Evolutionary conservation across 257 asterid species (phyloP).

Genomic region (Ilex asprella): DNA sequence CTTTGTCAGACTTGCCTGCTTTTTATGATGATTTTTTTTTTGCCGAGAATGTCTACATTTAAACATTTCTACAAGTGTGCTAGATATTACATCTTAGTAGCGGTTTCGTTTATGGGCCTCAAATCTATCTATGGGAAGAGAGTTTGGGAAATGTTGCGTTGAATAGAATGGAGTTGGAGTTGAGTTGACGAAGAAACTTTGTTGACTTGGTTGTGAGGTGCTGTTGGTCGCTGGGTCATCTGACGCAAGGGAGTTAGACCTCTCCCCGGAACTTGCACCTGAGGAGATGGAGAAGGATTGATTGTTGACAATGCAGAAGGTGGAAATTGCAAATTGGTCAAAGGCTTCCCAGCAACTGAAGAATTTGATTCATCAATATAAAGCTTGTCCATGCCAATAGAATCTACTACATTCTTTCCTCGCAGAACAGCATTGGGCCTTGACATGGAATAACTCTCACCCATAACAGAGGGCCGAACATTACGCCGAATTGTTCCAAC

Average conservation of each 20-base stretch:
- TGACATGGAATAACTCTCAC: conserved; percentile 30
- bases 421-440: conserved; percentile 33
- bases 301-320: conserved; percentile 36
- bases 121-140: no score
- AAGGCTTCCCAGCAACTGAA: conserved; percentile 45
- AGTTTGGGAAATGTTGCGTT: no score
- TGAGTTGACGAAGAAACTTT: conserved; percentile 43
- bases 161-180: conserved; percentile 36
- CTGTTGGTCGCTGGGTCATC: conserved; percentile 59
- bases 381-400: conserved; percentile 51
- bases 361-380: conserved; percentile 49
- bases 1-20: no score
- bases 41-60: no score
- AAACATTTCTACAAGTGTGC: no score
- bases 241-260: conserved; percentile 44
- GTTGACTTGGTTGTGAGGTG: conserved; percentile 45
- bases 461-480: conserved; percentile 39
- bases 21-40: no score
- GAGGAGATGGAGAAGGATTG: conserved; percentile 37
- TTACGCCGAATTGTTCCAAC: conserved; percentile 32
- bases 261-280: conserved; percentile 66
- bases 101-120: no score
- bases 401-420: conserved; percentile 56
- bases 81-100: no score
- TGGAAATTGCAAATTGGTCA: conserved; percentile 39